Evolutionary conservation across 2,329 filamentous ascomycete species (phyloP), one percentile per base, ranked within the genome.

Genomic region (Neocucurbitaria cava): DNA sequence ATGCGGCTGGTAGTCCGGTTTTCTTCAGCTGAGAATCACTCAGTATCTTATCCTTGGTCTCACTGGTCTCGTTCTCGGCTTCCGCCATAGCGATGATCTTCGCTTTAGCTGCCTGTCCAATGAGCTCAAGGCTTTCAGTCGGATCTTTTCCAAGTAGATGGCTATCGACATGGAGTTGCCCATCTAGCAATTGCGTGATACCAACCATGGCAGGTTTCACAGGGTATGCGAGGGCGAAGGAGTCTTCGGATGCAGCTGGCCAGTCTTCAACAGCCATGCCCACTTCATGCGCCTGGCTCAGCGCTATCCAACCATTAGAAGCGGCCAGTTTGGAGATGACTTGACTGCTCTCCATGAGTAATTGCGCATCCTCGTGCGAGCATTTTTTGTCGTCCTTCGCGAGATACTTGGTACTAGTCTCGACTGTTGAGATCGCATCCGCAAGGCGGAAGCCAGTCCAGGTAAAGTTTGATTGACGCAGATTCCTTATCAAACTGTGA

Each of bases 381-480:
- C 92, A 87, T 0, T 76, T 77, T 0, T 89, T 81, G 10, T 82
- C 81, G 24, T 85, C 81, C 49, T 89, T 86, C 1, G 77, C 72
- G 11, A 96, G 69, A 64, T 96, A 96, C 31, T 81, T 80, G 46
- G 83, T 79, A 0, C 89, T 88, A 30, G 86, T 87, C 24, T 89
- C 81, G 0, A 95, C 73, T 0, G 90, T 85, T 24, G 80, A 85
- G 2, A 74, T 58, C 3, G 96, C 84, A 51, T 92, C 86, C 0
- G 81, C 77, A 0, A 79, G 74, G 0, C 86, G 85, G 65, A 89
- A 92, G 43, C 92, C 93, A 0, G 89, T 89, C 76, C 91, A 93
- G 73, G 94, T 96, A 69, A 96, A 96, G 44, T 90, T 91, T 6
- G 91, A 88, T 68, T 95, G 89, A 17, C 91, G 86, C 40, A 96